phyloP scores from a whole-genome alignment of 2,329 filamentous ascomycete species.

The Cercospora nicotianae region DNA sequence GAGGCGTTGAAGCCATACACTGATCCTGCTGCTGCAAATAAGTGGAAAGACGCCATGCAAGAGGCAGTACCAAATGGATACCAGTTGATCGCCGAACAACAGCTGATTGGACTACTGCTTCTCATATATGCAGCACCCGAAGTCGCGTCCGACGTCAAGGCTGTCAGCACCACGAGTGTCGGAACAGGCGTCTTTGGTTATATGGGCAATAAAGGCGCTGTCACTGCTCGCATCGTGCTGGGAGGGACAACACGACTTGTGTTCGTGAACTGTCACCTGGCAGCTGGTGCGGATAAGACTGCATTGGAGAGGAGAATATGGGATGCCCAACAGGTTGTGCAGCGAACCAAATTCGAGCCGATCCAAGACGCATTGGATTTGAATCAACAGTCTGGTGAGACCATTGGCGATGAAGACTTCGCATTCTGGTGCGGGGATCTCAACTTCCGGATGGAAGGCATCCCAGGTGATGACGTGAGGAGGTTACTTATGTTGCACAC shows the following conservation, averaged over 20 bases:
- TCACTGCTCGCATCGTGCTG: slow-evolving; percentile 76
- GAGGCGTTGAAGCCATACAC: slow-evolving; percentile 77
- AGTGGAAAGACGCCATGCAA: slow-evolving; percentile 78
- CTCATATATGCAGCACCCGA: slow-evolving; percentile 82
- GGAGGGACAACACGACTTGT: slow-evolving; percentile 87
- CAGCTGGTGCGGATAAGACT: slow-evolving; percentile 77
- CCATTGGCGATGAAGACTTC: slow-evolving; percentile 87
- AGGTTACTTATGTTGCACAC: slow-evolving; percentile 80
- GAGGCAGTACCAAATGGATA: slow-evolving; percentile 76
- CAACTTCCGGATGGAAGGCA: slow-evolving; percentile 86
- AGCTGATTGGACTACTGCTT: slow-evolving; percentile 80
- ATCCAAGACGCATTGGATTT: slow-evolving; percentile 65
- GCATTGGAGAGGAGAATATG: slow-evolving; percentile 83
- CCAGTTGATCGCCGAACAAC: slow-evolving; percentile 72
- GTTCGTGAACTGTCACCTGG: slow-evolving; percentile 89
- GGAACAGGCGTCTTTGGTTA: slow-evolving; percentile 91
- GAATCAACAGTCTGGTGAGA: slow-evolving; percentile 59
- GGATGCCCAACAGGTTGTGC: slow-evolving; percentile 78
- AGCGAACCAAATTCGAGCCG: slow-evolving; percentile 75
- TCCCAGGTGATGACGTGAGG: slow-evolving; percentile 88
- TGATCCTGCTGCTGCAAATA: slow-evolving; percentile 68
- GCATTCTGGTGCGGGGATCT: slow-evolving; percentile 95
- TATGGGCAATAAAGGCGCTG: slow-evolving; percentile 93
- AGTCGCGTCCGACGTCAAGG: slow-evolving; percentile 71
- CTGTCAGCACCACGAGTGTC: slow-evolving; percentile 77